phyloP scores from a whole-genome alignment of 1,284 basidiomycete species.

The Cryptococcus floricola region DNA sequence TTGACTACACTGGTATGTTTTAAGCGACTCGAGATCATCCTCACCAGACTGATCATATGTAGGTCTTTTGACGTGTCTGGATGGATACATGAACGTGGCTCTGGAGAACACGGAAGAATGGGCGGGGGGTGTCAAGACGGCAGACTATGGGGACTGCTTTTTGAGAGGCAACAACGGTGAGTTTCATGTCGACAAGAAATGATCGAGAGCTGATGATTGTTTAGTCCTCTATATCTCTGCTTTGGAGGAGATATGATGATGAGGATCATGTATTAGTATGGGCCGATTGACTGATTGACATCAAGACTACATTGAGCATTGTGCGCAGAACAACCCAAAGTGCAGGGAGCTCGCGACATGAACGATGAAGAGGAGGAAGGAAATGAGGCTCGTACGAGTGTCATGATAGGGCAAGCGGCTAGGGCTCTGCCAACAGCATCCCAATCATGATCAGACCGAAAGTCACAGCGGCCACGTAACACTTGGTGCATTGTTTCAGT shows the following conservation, averaged over 20 bases:
- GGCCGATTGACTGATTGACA: no score
- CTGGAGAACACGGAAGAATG: slow-evolving; percentile 95
- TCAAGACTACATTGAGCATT: no score
- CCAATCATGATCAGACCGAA: no score
- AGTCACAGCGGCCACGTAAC: no score
- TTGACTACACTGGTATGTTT: slow-evolving; percentile 84
- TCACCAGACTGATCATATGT: background rate
- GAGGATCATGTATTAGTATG: background rate
- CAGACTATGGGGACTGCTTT: slow-evolving; percentile 89
- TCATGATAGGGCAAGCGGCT: no score
- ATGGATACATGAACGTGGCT: slow-evolving; percentile 99
- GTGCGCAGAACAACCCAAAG: no score
- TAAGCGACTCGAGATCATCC: background rate
- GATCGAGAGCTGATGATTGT: background rate
- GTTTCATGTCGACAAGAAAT: slow-evolving; percentile 35
- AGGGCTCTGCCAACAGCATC: no score
- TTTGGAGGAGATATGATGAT: slow-evolving; percentile 45
- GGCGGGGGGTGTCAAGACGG: slow-evolving; percentile 79
- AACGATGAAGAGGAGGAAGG: no score
- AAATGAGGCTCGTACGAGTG: no score
- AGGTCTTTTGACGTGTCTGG: slow-evolving; percentile 94
- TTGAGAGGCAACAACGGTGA: slow-evolving; percentile 94
- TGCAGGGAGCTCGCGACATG: no score
- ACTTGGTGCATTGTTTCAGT: no score
- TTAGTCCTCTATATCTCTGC: slow-evolving; percentile 54